Percentiles rank a stretch among this genome's conserved stretches.
Evolutionary conservation across 352 stramenopile genomes (phyloP).

Genomic region (Peronospora destructor): DNA sequence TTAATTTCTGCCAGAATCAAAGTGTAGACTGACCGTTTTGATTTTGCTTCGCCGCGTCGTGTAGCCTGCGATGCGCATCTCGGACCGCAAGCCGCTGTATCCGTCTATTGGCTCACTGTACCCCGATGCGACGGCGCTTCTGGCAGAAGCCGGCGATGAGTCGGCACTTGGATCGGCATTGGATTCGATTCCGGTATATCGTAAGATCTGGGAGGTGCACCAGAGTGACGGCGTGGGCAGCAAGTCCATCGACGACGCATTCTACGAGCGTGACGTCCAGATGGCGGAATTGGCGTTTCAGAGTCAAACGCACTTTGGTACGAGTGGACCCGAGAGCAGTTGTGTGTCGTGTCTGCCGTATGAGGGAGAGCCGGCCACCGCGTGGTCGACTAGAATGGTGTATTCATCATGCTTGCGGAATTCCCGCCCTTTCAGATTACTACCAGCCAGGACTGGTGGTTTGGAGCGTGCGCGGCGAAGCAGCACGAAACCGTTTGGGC

Average conservation of each 20-base stretch:
- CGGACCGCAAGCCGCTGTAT: constrained; percentile 95
- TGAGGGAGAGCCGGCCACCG: constrained; percentile 68
- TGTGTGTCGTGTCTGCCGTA: too few species aligned
- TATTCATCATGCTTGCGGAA: constrained; percentile 89
- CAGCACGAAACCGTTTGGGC: constrained; percentile 80
- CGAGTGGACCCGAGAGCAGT: not conserved
- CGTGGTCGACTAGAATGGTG: constrained; percentile 89
- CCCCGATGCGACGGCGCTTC: constrained; percentile 91
- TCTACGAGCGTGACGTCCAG: constrained; percentile 98
- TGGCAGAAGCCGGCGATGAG: constrained; percentile 92
- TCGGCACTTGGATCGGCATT: constrained; percentile 81
- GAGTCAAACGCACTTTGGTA: constrained; percentile 98
- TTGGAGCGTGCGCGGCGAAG: constrained; percentile 58
- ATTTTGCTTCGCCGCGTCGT: constrained; percentile 1
- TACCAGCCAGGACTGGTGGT: constrained; percentile 87
- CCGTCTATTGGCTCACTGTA: constrained; percentile 96
- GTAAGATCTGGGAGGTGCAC: constrained; percentile 96
- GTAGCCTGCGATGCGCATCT: constrained; percentile 93
- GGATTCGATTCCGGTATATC: constrained; percentile 93
- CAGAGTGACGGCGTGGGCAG: constrained; percentile 89
- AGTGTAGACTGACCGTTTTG: constrained; percentile 1
- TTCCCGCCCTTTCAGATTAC: constrained; percentile 90
- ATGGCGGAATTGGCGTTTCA: constrained; percentile 98
- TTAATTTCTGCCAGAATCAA: constrained; percentile 18
- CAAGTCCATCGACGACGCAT: constrained; percentile 98